A percentile compares a stretch with the other conserved stretches of the same genome.
phyloP scores from a whole-genome alignment of 169 alveolate species.

The Plasmodium sp. region DNA sequence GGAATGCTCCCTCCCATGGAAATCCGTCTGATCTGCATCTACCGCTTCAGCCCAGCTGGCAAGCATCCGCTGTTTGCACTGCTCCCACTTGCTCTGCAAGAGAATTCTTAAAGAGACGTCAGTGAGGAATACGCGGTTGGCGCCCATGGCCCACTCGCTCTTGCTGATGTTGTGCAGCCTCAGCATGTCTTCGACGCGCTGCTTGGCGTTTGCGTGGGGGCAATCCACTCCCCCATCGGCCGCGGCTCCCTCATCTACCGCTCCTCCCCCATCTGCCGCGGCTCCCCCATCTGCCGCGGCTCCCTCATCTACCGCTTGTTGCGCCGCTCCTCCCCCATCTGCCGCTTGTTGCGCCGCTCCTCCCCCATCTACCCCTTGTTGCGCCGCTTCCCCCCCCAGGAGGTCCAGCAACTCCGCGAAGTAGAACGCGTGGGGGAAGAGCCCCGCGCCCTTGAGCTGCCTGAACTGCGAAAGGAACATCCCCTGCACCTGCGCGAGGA shows the following conservation, averaged over 20 bases:
- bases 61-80: neutral
- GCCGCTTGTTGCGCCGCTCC: too few species aligned
- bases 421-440: slow-evolving; percentile 25
- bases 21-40: neutral
- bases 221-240: neutral
- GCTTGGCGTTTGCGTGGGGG: neutral
- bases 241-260: too few species aligned
- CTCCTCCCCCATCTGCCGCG: neutral
- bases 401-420: slow-evolving; percentile 17
- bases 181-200: neutral
- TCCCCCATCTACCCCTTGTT: neutral
- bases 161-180: neutral
- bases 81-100: neutral
- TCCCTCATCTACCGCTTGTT: neutral
- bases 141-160: slow-evolving; percentile 26
- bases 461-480: neutral
- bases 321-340: neutral
- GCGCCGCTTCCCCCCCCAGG: neutral
- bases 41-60: neutral
- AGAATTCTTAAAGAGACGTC: neutral
- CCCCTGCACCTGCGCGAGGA: neutral
- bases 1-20: neutral
- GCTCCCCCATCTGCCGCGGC: neutral
- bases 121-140: neutral
- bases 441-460: slow-evolving; percentile 8